Evolutionary conservation across 73 alveolate species (phyloP).

Genomic region (Tetrahymena elliotti): DNA sequence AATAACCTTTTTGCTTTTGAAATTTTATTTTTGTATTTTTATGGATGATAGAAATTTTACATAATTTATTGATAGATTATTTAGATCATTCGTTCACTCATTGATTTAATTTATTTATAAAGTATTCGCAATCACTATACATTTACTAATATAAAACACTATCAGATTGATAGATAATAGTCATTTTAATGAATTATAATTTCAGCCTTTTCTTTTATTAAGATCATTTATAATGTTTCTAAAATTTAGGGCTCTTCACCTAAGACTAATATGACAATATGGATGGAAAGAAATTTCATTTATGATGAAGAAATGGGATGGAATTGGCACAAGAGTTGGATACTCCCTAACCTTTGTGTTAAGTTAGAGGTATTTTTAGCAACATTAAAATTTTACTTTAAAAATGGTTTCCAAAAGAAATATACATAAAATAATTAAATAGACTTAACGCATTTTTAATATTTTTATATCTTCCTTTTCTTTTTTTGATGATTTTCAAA

Average conservation of each 20-base stretch:
- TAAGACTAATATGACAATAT: constrained; percentile 8
- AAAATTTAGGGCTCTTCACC: background rate
- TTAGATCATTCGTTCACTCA: no score
- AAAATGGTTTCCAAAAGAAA: background rate
- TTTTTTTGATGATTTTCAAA: background rate
- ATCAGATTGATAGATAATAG: no score
- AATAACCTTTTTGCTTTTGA: background rate
- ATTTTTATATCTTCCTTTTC: background rate
- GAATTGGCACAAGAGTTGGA: constrained; percentile 65
- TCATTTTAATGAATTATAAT: no score
- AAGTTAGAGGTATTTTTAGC: constrained; percentile 40
- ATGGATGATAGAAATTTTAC: no score
- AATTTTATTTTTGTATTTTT: no score
- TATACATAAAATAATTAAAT: no score
- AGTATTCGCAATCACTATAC: no score
- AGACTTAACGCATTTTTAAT: background rate
- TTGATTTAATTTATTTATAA: no score
- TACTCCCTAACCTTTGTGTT: constrained; percentile 53
- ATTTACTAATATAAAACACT: no score
- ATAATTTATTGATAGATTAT: no score
- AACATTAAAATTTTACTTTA: background rate
- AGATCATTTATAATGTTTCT: no score
- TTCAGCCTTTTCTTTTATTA: no score
- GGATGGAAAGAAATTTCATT: constrained; percentile 15
- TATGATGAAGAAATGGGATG: constrained; percentile 25